Evolutionary conservation across 352 stramenopile species (phyloP).

Genomic region (Phytophthora parvispora): DNA sequence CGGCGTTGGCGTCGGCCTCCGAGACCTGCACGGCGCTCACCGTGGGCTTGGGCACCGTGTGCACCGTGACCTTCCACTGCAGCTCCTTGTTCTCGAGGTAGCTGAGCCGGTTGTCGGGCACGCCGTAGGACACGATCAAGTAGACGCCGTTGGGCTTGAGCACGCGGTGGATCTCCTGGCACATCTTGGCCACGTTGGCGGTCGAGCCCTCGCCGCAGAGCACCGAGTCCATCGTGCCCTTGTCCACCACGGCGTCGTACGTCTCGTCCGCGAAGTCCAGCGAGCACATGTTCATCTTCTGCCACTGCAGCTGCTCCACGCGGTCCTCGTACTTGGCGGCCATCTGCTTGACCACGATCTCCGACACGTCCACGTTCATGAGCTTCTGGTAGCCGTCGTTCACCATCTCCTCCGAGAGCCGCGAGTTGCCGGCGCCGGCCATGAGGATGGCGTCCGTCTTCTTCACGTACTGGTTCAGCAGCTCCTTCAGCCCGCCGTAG

Average conservation of each 20-base stretch:
- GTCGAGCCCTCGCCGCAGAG: conserved; percentile 97
- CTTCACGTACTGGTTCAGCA: conserved; percentile 94
- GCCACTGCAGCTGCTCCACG: conserved; percentile 91
- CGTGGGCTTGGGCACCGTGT: conserved; percentile 97
- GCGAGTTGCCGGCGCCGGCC: conserved; percentile 94
- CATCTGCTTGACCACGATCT: conserved; percentile 97
- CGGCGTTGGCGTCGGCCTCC: conserved; percentile 94
- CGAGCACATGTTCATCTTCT: conserved; percentile 96
- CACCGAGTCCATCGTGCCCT: conserved; percentile 97
- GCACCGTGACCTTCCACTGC: conserved; percentile 95
- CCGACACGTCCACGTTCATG: conserved; percentile 97
- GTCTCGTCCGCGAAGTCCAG: conserved; percentile 96
- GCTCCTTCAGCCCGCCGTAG: conserved; percentile 92
- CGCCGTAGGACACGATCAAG: conserved; percentile 96
- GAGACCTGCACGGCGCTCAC: conserved; percentile 95
- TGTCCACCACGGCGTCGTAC: conserved; percentile 96
- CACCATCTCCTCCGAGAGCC: conserved; percentile 96
- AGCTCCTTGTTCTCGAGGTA: conserved; percentile 98
- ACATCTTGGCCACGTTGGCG: conserved; percentile 97
- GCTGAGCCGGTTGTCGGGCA: conserved; percentile 96
- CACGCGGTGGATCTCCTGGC: conserved; percentile 94
- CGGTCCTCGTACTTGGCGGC: conserved; percentile 94
- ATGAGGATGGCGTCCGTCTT: conserved; percentile 96
- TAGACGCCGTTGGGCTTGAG: conserved; percentile 97
- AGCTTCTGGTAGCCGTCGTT: conserved; percentile 96